These are phyloP conservation scores for Arthroderma sp. DNA, from an alignment of 2,329 filamentous ascomycete genomes.

Conservation along the genomic window DNA sequence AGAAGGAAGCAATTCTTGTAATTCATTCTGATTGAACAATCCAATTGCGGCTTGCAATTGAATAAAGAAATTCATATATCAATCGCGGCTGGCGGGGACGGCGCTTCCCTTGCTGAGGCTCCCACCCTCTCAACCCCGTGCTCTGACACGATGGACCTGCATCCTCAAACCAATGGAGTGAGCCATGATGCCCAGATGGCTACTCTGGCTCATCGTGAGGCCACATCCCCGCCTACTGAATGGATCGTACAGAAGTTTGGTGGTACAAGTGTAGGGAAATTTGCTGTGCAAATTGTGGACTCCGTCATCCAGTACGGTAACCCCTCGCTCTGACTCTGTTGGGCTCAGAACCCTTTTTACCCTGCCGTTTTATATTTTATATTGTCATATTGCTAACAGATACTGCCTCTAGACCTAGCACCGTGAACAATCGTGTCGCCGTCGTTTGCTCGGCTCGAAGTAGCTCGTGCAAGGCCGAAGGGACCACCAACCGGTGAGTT, in stretches of 20 bases:
- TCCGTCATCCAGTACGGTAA: constrained; percentile 51
- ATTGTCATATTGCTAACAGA: neutral
- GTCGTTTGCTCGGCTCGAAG: constrained; percentile 93
- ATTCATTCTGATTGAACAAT: too few relatives aligned
- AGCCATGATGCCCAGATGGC: constrained; percentile 8
- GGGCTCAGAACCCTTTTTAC: neutral
- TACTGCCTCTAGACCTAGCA: constrained; percentile 37
- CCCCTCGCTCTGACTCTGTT: constrained; percentile 2
- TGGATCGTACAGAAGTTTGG: constrained; percentile 95
- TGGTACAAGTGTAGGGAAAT: constrained; percentile 91
- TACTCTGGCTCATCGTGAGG: constrained; percentile 14
- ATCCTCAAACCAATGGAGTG: constrained; percentile 10
- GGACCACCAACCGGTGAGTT: constrained; percentile 84
- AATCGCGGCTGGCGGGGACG: neutral
- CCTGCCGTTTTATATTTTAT: neutral
- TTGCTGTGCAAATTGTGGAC: constrained; percentile 60
- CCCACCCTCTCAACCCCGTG: neutral
- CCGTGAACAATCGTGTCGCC: constrained; percentile 62
- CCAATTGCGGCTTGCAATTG: too few relatives aligned
- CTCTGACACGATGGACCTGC: constrained; percentile 8
- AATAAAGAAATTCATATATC: too few relatives aligned
- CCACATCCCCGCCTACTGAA: constrained; percentile 10
- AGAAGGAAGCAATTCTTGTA: too few relatives aligned
- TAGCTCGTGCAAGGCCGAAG: constrained; percentile 84
- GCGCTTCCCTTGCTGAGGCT: constrained; percentile 3